A percentile compares a stretch with the other conserved stretches of the same genome.
These are phyloP conservation scores for Calocera viscosa DNA, from an alignment of 768 basidiomycete species.

Conservation along the genomic window DNA sequence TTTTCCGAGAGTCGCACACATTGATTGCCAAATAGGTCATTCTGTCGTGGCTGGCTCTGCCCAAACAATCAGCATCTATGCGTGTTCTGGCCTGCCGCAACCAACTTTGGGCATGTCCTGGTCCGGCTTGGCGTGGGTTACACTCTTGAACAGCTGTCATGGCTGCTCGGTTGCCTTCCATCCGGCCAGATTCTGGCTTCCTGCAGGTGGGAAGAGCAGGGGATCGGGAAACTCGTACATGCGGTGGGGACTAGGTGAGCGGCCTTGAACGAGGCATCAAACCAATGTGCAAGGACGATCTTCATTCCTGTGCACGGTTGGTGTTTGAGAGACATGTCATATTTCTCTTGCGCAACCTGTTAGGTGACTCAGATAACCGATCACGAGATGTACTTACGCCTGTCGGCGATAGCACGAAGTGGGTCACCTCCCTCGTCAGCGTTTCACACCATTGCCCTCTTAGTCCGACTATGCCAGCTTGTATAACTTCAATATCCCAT, in stretches of 20 bases:
- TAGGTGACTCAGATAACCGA: not conserved
- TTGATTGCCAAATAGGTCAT: slow-evolving; percentile 46
- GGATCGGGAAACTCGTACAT: slow-evolving; percentile 48
- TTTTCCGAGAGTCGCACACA: slow-evolving; percentile 50
- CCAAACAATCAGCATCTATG: not conserved
- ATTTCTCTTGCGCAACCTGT: slow-evolving; percentile 14
- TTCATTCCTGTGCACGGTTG: slow-evolving; percentile 46
- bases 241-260: slow-evolving; percentile 19
- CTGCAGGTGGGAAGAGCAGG: slow-evolving; percentile 31
- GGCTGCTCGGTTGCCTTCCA: slow-evolving; percentile 20
- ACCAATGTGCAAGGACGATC: slow-evolving; percentile 83
- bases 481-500: slow-evolving; percentile 58
- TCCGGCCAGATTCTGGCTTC: not conserved
- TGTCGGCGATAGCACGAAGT: slow-evolving; percentile 45
- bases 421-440: slow-evolving; percentile 76
- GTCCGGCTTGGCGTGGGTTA: slow-evolving; percentile 26
- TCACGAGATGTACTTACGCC: slow-evolving; percentile 17
- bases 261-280: slow-evolving; percentile 46
- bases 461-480: slow-evolving; percentile 55
- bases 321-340: slow-evolving; percentile 41
- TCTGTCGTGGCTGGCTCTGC: slow-evolving; percentile 9
- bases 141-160: slow-evolving; percentile 25
- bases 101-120: slow-evolving; percentile 14
- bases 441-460: slow-evolving; percentile 72
- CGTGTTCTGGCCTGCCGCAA: not conserved